Percentiles rank a stretch among this genome's conserved stretches.
These are phyloP conservation scores for Cercospora sojina DNA, from an alignment of 2,329 filamentous ascomycete genomes.

Conservation along the genomic window DNA sequence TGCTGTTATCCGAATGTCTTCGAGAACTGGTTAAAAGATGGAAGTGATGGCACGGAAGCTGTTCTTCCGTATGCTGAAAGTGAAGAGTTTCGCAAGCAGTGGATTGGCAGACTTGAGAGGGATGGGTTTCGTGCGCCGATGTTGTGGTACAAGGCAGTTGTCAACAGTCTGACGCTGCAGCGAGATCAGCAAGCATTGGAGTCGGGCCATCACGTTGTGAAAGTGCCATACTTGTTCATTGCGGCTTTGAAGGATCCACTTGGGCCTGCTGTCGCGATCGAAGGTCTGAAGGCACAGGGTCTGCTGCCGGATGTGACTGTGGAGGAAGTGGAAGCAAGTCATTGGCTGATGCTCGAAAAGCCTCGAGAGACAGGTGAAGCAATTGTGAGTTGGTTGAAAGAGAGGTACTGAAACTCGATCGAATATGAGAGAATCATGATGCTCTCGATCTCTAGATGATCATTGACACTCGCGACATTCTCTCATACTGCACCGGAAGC, in stretches of 20 bases:
- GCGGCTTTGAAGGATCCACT: constrained; percentile 31
- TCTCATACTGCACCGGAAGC: constrained; percentile 9
- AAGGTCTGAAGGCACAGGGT: constrained; percentile 17
- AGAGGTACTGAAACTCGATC: not conserved
- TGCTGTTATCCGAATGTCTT: constrained; percentile 41
- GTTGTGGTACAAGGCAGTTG: constrained; percentile 38
- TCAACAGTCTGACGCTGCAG: constrained; percentile 29
- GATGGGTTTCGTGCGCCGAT: constrained; percentile 39
- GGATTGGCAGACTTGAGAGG: constrained; percentile 34
- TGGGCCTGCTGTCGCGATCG: constrained; percentile 24
- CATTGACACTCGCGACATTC: not conserved
- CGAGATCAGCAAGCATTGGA: constrained; percentile 33
- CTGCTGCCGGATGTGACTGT: constrained; percentile 31
- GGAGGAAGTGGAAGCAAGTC: constrained; percentile 35
- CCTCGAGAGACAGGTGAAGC: constrained; percentile 29
- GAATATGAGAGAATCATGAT: not conserved
- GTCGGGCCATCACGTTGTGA: constrained; percentile 13
- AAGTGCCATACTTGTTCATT: constrained; percentile 39
- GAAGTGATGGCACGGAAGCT: constrained; percentile 11
- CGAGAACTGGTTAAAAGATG: constrained; percentile 28
- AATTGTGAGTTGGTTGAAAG: constrained; percentile 12
- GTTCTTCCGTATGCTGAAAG: constrained; percentile 39
- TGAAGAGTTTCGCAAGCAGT: constrained; percentile 34
- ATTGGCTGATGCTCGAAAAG: constrained; percentile 40
- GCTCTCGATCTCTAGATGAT: not conserved